phyloP scores from a whole-genome alignment of 2,329 filamentous ascomycete genomes.

The Penicillium oxalicum region DNA sequence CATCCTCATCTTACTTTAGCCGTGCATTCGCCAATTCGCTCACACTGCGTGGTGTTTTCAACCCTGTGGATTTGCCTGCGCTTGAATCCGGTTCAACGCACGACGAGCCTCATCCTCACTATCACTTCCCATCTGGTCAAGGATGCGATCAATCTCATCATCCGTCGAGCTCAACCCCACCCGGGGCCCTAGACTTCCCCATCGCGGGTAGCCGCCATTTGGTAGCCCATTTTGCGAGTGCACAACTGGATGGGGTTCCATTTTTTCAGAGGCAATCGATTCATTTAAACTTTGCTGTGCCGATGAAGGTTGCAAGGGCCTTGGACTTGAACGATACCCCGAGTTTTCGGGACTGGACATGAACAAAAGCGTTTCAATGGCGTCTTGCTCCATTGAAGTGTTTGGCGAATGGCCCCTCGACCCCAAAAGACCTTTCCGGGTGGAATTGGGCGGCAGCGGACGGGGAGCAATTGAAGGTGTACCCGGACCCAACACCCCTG shows the following conservation, averaged over 20 bases:
- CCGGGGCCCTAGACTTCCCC: slow-evolving; percentile 9
- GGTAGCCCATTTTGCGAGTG: slow-evolving; percentile 16
- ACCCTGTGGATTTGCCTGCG: slow-evolving; percentile 5
- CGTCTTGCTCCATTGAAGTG: slow-evolving; percentile 45
- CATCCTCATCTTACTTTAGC: no score
- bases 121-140: slow-evolving; percentile 38
- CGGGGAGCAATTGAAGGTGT: slow-evolving; percentile 29
- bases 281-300: slow-evolving; percentile 24
- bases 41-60: not conserved
- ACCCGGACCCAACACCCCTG: slow-evolving; percentile 21
- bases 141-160: slow-evolving; percentile 37
- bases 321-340: slow-evolving; percentile 38
- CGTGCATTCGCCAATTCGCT: no score
- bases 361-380: slow-evolving; percentile 46
- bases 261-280: slow-evolving; percentile 15
- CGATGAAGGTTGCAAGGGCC: slow-evolving; percentile 17
- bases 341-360: slow-evolving; percentile 48
- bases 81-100: slow-evolving; percentile 11
- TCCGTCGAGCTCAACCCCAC: slow-evolving; percentile 30
- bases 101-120: slow-evolving; percentile 29
- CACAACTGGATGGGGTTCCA: slow-evolving; percentile 9
- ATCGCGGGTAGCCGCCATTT: slow-evolving; percentile 5
- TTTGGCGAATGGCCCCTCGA: slow-evolving; percentile 38
- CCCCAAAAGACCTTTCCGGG: slow-evolving; percentile 20
- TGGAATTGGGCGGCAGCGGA: slow-evolving; percentile 16